These are phyloP conservation scores for Coprinopsis marcescibilis DNA, from an alignment of 768 basidiomycete genomes.

Conservation along the genomic window DNA sequence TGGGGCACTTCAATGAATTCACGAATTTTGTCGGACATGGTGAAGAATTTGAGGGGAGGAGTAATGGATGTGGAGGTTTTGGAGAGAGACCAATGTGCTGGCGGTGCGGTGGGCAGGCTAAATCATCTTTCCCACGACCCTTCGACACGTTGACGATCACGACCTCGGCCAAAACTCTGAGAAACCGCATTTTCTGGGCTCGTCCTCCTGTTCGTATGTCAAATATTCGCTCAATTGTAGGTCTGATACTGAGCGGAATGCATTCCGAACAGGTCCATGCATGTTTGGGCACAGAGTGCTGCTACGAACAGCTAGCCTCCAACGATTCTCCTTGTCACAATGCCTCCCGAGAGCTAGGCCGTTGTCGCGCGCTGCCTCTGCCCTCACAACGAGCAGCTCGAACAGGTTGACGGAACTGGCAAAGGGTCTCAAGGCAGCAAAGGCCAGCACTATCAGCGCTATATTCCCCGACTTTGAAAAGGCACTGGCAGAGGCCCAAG, in stretches of 20 bases:
- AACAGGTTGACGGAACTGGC: no score
- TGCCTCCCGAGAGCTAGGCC: no score
- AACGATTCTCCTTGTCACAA: conserved; percentile 15
- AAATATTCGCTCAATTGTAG: no score
- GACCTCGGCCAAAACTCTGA: conserved; percentile 10
- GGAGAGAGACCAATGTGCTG: conserved; percentile 23
- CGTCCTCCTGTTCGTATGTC: no score
- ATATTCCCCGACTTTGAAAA: no score
- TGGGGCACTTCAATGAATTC: conserved; percentile 91
- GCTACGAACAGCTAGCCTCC: conserved; percentile 27
- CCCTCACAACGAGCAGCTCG: no score
- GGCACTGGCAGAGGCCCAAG: no score
- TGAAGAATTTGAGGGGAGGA: conserved; percentile 19
- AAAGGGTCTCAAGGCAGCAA: no score
- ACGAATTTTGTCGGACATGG: conserved; percentile 85
- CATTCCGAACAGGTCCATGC: no score
- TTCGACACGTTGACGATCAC: conserved; percentile 24
- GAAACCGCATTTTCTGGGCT: background rate
- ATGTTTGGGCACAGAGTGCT: conserved; percentile 51
- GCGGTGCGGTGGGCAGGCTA: conserved; percentile 20
- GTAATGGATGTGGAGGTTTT: conserved; percentile 5
- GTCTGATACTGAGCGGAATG: no score
- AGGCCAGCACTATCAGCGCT: no score
- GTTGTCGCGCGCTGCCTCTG: no score
- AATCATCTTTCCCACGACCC: conserved; percentile 27